Evolutionary conservation across 352 stramenopile genomes (phyloP).

Genomic region (Aphanomyces euteiches): DNA sequence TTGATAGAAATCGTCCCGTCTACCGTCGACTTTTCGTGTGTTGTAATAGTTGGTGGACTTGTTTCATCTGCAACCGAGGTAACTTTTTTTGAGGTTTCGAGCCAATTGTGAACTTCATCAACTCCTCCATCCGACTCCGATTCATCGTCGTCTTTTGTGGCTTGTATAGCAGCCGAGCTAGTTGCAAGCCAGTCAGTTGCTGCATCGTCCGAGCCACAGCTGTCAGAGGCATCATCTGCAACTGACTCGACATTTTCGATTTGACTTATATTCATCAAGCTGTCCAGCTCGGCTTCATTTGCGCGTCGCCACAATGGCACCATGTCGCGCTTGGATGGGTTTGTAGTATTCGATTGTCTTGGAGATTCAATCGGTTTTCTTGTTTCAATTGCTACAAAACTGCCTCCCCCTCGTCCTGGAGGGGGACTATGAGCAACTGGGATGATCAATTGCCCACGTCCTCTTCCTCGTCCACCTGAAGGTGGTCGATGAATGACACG

Average conservation of each 20-base stretch:
- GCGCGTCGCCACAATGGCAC: too few species aligned
- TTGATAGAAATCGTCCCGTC: neutral
- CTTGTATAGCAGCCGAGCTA: neutral
- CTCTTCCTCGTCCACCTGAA: neutral
- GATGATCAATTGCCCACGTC: neutral
- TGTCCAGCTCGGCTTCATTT: too few species aligned
- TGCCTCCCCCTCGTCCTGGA: too few species aligned
- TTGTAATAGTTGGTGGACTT: neutral
- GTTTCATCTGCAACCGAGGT: neutral
- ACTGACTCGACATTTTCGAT: neutral
- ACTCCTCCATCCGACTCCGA: neutral
- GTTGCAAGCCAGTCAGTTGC: constrained; percentile 4
- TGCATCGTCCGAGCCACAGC: constrained; percentile 5
- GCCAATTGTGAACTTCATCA: constrained; percentile 11
- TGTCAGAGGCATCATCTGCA: neutral
- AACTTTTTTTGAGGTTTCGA: neutral
- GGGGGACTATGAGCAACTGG: too few species aligned
- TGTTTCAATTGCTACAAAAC: too few species aligned
- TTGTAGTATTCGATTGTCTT: too few species aligned
- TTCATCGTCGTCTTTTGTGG: neutral
- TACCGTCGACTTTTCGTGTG: neutral
- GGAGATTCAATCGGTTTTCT: too few species aligned
- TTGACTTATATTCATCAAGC: neutral
- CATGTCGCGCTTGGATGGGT: too few species aligned
- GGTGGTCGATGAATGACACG: neutral